A percentile compares a stretch with the other conserved stretches of the same genome.
phyloP scores from a whole-genome alignment of 1,284 basidiomycete genomes.

The Golubevia pallescens region DNA sequence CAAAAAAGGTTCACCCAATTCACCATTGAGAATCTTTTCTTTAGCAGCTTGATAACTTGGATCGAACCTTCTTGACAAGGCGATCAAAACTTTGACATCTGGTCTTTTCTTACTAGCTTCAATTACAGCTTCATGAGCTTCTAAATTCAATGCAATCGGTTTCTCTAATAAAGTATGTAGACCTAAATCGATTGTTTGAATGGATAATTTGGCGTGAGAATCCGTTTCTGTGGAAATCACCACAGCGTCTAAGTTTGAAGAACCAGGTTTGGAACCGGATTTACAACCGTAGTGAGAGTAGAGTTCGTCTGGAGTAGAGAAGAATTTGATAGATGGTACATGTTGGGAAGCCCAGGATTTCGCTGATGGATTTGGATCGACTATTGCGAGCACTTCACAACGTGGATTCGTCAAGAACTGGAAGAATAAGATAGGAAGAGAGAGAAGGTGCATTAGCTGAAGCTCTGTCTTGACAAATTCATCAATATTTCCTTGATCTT shows the following conservation, averaged over 20 bases:
- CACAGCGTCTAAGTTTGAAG: constrained; percentile 2
- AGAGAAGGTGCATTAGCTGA: too few relatives aligned
- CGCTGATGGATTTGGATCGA: neutral
- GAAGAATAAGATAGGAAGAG: too few relatives aligned
- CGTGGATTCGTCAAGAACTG: neutral
- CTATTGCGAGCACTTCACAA: neutral
- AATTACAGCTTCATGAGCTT: neutral
- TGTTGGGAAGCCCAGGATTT: constrained; percentile 1
- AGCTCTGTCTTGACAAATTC: too few relatives aligned
- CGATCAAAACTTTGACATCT: constrained; percentile 5
- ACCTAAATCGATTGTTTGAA: neutral
- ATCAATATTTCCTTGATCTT: too few relatives aligned
- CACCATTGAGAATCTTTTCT: neutral
- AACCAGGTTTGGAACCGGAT: neutral
- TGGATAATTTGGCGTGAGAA: neutral
- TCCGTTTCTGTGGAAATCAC: constrained; percentile 4
- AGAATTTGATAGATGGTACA: neutral
- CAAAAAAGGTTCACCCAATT: neutral
- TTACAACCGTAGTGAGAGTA: neutral
- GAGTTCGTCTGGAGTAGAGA: neutral
- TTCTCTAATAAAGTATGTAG: constrained; percentile 9
- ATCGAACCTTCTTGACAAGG: constrained; percentile 5
- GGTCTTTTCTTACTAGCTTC: neutral
- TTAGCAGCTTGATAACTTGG: constrained; percentile 1
- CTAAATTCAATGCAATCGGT: neutral